Conservation (phyloP, 805 yeast species). For the Candida easanensis region DNA sequence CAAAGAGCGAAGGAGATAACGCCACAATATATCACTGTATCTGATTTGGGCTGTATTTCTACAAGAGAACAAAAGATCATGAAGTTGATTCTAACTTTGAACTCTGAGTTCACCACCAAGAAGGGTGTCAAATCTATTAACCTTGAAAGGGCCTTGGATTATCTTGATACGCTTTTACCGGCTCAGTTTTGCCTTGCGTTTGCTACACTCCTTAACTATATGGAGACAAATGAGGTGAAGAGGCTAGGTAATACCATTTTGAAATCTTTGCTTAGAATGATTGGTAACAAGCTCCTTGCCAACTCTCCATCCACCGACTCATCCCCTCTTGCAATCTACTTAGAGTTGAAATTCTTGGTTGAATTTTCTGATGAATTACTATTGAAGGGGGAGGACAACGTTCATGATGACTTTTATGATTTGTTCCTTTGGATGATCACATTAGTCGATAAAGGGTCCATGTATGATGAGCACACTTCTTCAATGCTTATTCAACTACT, state of each 20-base stretch:
- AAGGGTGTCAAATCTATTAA: conserved; percentile 4
- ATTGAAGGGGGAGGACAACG: conserved; percentile 13
- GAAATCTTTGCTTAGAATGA: conserved; percentile 10
- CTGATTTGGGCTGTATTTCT: conserved; percentile 10
- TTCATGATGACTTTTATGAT: conserved; percentile 43
- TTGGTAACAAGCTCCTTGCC: conserved; percentile 23
- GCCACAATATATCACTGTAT: not conserved
- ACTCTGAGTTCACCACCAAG: conserved; percentile 9
- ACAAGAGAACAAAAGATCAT: conserved; percentile 15
- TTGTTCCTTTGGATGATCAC: conserved; percentile 43
- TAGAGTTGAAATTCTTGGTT: conserved; percentile 32
- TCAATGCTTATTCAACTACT: conserved; percentile 33
- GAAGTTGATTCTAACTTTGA: conserved; percentile 6
- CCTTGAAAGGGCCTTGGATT: conserved; percentile 16
- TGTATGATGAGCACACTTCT: conserved; percentile 37
- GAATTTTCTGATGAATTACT: conserved; percentile 31
- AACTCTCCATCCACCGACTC: conserved; percentile 34
- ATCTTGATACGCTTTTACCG: conserved; percentile 9
- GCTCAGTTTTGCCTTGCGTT: conserved; percentile 1
- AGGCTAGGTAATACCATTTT: not conserved
- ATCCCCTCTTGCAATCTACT: conserved; percentile 36
- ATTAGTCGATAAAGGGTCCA: conserved; percentile 38
- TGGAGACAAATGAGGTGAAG: not conserved
- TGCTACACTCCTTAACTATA: not conserved
- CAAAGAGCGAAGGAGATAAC: conserved; percentile 4